Conservation (phyloP, 2,329 filamentous ascomycete genomes). For the Aspergillus terreus region DNA sequence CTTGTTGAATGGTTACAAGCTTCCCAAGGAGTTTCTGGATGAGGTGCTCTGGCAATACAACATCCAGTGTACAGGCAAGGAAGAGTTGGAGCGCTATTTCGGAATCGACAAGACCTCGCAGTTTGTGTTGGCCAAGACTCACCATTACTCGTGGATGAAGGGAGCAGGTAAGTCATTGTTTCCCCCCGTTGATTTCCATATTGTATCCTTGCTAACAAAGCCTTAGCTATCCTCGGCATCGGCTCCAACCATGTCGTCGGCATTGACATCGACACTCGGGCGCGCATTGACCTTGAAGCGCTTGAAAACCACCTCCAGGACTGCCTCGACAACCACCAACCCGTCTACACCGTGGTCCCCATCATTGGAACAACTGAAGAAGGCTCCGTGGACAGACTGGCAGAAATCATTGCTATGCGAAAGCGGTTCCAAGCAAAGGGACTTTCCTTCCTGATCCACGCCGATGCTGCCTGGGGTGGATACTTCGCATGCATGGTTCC, state of each 20-base stretch:
- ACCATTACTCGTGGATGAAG: constrained; percentile 51
- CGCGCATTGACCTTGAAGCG: constrained; percentile 34
- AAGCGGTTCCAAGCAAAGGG: constrained; percentile 41
- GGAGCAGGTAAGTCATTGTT: constrained; percentile 33
- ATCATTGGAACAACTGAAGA: constrained; percentile 50
- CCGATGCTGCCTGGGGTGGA: constrained; percentile 50
- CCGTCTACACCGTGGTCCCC: constrained; percentile 44
- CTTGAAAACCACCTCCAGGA: constrained; percentile 5
- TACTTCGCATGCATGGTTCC: constrained; percentile 48
- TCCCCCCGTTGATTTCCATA: not conserved
- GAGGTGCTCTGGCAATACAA: constrained; percentile 1
- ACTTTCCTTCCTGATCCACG: constrained; percentile 46
- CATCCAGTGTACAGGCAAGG: constrained; percentile 10
- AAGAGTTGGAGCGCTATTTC: constrained; percentile 18
- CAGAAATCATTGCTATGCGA: constrained; percentile 37
- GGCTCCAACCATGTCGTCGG: constrained; percentile 42
- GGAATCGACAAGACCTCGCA: constrained; percentile 27
- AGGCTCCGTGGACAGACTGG: constrained; percentile 44
- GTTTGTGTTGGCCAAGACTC: constrained; percentile 40
- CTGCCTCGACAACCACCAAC: constrained; percentile 20
- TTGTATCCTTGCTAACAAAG: not conserved
- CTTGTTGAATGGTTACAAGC: not conserved
- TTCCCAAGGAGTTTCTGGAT: constrained; percentile 2
- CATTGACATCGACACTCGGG: constrained; percentile 40
- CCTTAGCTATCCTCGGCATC: constrained; percentile 42